Evolutionary conservation across 345 rosid species (phyloP), one percentile per base, ranked within the genome.

Genomic region (Eucalyptus rudis): DNA sequence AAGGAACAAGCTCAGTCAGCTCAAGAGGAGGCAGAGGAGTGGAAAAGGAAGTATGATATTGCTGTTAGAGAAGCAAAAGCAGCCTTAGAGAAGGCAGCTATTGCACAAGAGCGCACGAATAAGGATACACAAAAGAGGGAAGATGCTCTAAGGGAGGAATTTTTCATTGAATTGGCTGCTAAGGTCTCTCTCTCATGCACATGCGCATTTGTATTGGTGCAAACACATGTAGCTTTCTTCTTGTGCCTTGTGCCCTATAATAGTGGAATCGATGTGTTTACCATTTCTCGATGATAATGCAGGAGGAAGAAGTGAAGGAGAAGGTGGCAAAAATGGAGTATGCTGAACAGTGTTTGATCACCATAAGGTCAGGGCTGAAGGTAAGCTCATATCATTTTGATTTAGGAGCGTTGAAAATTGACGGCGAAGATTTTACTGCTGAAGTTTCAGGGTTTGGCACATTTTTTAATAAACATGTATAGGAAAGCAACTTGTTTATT

Each of bases 21-120:
- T 89, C 96, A 96, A 93, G 99, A 96, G 91, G 99, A 96, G 92
- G 97, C 99, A 12, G 94, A 91, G 87, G 99, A 98, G 87, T 98
- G 99, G 99, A 95, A 96, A 91, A 94, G 99, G 88, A 98, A 97
- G 93, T 98, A 94, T 89, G 99, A 95, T 89, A 92, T 91, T 87
- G 97, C 99, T 66, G 96, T 96, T 84, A 94, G 97, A 92, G 99
- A 98, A 88, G 98, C 99, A 68, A 97, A 95, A 92, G 91, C 94
- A 89, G 99, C 99, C 89, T 90, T 97, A 40, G 99, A 96, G 96
- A 98, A 98, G 93, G 99, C 98, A 86, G 96, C 99, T 52, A 90
- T 93, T 76, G 95, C 94, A 71, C 99, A 97, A 91, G 98, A 97
- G 62, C 95, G 99, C 47, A 87, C 93, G 52, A 95, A 91, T 89